Conservation (phyloP, 2,329 filamentous ascomycete genomes). For the Ophiostoma sp. region DNA sequence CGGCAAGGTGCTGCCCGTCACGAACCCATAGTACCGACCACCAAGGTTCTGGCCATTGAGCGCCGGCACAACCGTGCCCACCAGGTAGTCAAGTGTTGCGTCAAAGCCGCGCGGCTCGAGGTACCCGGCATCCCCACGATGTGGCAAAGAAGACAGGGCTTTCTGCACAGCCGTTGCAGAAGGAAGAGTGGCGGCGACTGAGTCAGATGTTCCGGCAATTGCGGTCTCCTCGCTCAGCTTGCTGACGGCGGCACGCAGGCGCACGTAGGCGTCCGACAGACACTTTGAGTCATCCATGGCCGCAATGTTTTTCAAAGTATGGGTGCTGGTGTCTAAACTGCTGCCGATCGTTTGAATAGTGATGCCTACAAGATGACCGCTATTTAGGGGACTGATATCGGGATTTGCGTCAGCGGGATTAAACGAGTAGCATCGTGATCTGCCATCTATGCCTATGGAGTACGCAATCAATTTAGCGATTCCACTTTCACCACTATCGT, state of each 20-base stretch:
- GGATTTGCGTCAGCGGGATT: neutral
- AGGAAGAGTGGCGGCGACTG: conserved; percentile 44
- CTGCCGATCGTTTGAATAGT: no score
- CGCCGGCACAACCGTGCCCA: conserved; percentile 47
- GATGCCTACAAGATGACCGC: no score
- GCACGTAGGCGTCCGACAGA: conserved; percentile 26
- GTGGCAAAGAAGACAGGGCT: conserved; percentile 40
- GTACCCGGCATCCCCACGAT: conserved; percentile 30
- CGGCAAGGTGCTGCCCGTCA: conserved; percentile 75
- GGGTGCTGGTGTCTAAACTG: no score
- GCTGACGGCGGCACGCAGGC: conserved; percentile 25
- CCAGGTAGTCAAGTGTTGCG: conserved; percentile 41
- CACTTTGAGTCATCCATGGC: neutral
- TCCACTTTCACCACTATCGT: neutral
- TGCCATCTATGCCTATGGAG: neutral
- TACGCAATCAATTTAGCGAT: neutral
- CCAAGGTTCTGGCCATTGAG: conserved; percentile 62
- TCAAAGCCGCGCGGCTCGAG: conserved; percentile 33
- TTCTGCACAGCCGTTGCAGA: conserved; percentile 30
- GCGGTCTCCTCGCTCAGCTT: conserved; percentile 15
- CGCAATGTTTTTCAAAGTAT: no score
- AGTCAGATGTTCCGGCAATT: neutral
- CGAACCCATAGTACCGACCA: conserved; percentile 78
- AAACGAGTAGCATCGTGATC: neutral
- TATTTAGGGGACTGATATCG: no score